phyloP scores from a whole-genome alignment of 768 basidiomycete species.

The Pleurotus giganteus region DNA sequence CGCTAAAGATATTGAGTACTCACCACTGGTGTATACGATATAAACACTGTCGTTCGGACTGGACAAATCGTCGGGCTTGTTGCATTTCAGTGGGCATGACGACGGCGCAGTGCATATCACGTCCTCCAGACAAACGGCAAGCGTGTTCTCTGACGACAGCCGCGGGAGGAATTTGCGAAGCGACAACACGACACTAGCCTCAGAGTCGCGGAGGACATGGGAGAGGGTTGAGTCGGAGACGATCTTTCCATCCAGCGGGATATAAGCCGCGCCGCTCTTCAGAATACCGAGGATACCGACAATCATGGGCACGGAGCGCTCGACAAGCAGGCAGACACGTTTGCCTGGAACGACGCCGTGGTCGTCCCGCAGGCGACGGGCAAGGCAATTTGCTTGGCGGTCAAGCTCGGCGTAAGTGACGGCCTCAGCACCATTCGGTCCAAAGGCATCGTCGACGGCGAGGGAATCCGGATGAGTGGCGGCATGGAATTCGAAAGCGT shows the following conservation, averaged over 20 bases:
- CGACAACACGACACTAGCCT: slow-evolving; percentile 34
- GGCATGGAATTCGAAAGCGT: slow-evolving; percentile 23
- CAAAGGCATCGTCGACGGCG: slow-evolving; percentile 21
- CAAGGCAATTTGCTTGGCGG: slow-evolving; percentile 28
- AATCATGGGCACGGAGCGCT: slow-evolving; percentile 40
- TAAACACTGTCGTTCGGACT: slow-evolving; percentile 32
- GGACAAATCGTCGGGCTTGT: slow-evolving; percentile 17
- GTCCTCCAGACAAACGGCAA: background rate
- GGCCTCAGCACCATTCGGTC: background rate
- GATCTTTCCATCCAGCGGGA: slow-evolving; percentile 45
- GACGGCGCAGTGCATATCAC: background rate
- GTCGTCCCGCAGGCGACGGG: slow-evolving; percentile 28
- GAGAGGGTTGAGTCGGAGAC: slow-evolving; percentile 42
- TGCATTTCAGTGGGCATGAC: no score
- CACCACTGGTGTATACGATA: slow-evolving; percentile 41
- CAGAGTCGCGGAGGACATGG: slow-evolving; percentile 37
- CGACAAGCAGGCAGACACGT: slow-evolving; percentile 45
- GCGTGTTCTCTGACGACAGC: background rate
- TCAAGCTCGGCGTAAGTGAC: slow-evolving; percentile 31
- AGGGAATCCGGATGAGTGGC: slow-evolving; percentile 20
- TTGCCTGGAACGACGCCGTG: slow-evolving; percentile 38
- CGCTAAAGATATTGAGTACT: background rate
- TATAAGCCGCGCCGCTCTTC: slow-evolving; percentile 45
- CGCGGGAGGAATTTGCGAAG: slow-evolving; percentile 2
- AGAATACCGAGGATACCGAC: slow-evolving; percentile 43